Evolutionary conservation across 768 basidiomycete genomes (phyloP).

Genomic region (Boletus patriciae): DNA sequence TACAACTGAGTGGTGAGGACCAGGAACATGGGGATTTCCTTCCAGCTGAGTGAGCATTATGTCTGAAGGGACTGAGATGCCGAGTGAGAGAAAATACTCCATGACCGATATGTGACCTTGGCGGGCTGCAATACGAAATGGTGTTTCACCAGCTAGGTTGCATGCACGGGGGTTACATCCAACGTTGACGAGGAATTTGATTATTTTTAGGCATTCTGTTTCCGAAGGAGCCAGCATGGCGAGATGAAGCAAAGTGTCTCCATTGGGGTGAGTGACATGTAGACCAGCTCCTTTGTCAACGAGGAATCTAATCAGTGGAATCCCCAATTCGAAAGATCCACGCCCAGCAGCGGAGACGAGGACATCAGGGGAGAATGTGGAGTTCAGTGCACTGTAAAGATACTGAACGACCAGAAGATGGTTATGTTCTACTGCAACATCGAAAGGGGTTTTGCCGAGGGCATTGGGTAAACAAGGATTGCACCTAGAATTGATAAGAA

Average conservation of each 20-base stretch:
- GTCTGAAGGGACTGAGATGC: not conserved
- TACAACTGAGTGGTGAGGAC: not conserved
- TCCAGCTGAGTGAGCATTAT: not conserved
- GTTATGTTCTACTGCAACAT: not conserved
- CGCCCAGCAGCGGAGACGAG: not conserved
- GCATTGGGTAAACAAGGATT: not conserved
- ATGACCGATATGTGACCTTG: not conserved
- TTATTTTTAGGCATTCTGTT: not conserved
- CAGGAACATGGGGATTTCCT: rapidly evolving
- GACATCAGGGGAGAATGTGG: not conserved
- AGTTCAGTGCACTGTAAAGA: not conserved
- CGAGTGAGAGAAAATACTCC: not conserved
- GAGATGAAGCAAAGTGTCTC: not conserved
- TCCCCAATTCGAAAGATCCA: rapidly evolving
- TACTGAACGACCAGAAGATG: not conserved
- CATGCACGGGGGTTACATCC: not conserved
- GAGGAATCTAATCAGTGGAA: not conserved
- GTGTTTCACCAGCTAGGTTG: not conserved
- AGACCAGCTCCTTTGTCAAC: not conserved
- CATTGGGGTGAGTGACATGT: not conserved
- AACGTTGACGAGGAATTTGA: not conserved
- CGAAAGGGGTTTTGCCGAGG: not conserved
- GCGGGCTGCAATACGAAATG: not conserved
- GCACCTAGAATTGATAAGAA: not conserved
- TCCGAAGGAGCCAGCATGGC: not conserved